Percentiles rank a stretch among this genome's conserved stretches.
These are phyloP conservation scores for Citrus sinensis DNA, from an alignment of 345 rosid species.

Conservation along the genomic window DNA sequence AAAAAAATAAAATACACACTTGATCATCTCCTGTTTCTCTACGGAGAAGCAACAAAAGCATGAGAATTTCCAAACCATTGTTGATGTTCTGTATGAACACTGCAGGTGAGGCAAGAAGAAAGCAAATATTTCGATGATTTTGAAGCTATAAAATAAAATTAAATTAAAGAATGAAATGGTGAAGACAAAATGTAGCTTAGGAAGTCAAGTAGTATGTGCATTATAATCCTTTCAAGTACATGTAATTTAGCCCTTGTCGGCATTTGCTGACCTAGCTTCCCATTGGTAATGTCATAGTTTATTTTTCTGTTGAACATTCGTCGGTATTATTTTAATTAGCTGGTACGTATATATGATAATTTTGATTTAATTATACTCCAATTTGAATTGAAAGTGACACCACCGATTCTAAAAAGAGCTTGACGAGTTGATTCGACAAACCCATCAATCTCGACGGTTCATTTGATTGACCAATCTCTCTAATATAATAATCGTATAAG, in stretches of 20 bases:
- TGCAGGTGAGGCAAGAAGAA: constrained; percentile 10
- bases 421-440: neutral
- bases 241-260: constrained; percentile 16
- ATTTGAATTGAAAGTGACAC: constrained; percentile 11
- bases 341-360: neutral
- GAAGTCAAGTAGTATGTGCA: constrained; percentile 20
- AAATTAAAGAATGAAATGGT: neutral
- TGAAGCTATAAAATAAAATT: neutral
- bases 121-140: constrained; percentile 4
- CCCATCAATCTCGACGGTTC: constrained; percentile 9
- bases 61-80: constrained; percentile 19
- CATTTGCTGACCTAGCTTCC: neutral
- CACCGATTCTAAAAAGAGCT: neutral
- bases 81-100: neutral
- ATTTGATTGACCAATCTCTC: constrained; percentile 2
- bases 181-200: constrained; percentile 34
- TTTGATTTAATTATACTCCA: neutral
- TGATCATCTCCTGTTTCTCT: constrained; percentile 16
- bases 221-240: neutral
- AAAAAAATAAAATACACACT: constrained; percentile 1
- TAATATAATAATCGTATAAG: too few relatives aligned
- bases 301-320: neutral
- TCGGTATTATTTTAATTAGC: neutral
- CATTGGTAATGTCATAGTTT: constrained; percentile 20
- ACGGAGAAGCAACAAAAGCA: constrained; percentile 19